These are phyloP conservation scores for Poterioochromonas sp. DNA, from an alignment of 352 stramenopile species.

Conservation along the genomic window DNA sequence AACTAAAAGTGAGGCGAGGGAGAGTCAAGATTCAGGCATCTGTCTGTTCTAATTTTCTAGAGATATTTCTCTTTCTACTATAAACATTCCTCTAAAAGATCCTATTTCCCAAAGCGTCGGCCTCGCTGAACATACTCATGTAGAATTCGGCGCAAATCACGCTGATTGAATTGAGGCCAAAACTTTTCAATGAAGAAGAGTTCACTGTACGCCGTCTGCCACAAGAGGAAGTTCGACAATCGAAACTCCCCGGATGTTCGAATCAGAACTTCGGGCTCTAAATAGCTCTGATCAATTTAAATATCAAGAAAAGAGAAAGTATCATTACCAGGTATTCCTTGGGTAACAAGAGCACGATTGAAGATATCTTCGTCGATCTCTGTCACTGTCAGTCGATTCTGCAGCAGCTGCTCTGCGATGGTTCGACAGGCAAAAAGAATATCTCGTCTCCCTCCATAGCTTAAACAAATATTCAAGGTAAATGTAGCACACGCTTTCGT, in stretches of 20 bases:
- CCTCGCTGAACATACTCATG: background rate
- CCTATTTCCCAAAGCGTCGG: background rate
- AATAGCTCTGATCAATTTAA: too few relatives aligned
- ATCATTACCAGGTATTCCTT: constrained; percentile 8
- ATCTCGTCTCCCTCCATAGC: constrained; percentile 88
- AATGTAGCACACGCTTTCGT: constrained; percentile 66
- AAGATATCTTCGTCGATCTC: constrained; percentile 70
- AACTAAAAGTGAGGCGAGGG: too few relatives aligned
- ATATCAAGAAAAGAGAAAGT: too few relatives aligned
- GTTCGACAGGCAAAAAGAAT: constrained; percentile 77
- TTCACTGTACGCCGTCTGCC: constrained; percentile 92
- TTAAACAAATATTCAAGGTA: constrained; percentile 65
- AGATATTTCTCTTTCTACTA: too few relatives aligned
- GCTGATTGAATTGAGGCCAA: constrained; percentile 75
- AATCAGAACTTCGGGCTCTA: constrained; percentile 77
- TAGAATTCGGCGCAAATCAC: background rate
- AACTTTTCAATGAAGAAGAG: constrained; percentile 93
- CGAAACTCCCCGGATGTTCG: constrained; percentile 88
- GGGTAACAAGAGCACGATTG: constrained; percentile 47
- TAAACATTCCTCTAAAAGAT: too few relatives aligned
- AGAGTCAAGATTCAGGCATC: too few relatives aligned
- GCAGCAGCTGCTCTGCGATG: constrained; percentile 69
- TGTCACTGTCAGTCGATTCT: constrained; percentile 54
- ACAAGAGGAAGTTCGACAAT: constrained; percentile 90
- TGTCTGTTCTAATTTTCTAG: too few relatives aligned